phyloP scores from a whole-genome alignment of 139 green algal genomes.

The Chlamydomonas sp. region DNA sequence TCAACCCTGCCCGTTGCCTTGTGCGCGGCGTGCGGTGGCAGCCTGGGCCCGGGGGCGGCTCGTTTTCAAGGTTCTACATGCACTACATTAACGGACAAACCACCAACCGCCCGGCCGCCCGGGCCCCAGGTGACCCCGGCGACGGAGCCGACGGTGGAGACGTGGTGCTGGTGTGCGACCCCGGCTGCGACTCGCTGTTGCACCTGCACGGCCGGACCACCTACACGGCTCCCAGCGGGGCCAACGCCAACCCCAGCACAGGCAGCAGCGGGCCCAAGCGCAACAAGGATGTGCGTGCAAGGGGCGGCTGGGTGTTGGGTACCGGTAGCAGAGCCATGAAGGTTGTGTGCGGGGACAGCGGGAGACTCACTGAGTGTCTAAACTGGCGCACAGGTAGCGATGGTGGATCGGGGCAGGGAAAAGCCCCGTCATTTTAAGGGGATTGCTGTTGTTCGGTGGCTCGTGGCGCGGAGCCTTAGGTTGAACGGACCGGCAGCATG shows the following conservation, averaged over 20 bases:
- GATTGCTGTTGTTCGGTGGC: too few species aligned
- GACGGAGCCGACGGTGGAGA: constrained; percentile 73
- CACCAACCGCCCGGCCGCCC: neutral
- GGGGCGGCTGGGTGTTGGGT: too few species aligned
- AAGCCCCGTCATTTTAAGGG: too few species aligned
- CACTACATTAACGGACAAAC: neutral
- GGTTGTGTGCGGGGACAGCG: too few species aligned
- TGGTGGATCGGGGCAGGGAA: too few species aligned
- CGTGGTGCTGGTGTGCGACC: constrained; percentile 68
- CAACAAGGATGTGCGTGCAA: constrained; percentile 27
- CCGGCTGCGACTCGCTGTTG: constrained; percentile 66
- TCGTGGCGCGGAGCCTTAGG: too few species aligned
- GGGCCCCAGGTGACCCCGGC: constrained; percentile 59
- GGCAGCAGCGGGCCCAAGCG: constrained; percentile 70
- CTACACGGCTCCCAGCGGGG: constrained; percentile 44
- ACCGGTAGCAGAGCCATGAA: too few species aligned
- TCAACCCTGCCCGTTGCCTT: too few species aligned
- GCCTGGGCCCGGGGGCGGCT: neutral
- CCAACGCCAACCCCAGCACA: constrained; percentile 70
- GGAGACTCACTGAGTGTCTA: too few species aligned
- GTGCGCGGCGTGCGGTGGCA: too few species aligned
- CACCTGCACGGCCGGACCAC: constrained; percentile 64
- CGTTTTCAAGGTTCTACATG: neutral
- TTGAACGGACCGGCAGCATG: too few species aligned
- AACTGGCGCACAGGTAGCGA: too few species aligned